Conservation (phyloP, 306 rosid genomes). For the Pyrus communis region DNA sequence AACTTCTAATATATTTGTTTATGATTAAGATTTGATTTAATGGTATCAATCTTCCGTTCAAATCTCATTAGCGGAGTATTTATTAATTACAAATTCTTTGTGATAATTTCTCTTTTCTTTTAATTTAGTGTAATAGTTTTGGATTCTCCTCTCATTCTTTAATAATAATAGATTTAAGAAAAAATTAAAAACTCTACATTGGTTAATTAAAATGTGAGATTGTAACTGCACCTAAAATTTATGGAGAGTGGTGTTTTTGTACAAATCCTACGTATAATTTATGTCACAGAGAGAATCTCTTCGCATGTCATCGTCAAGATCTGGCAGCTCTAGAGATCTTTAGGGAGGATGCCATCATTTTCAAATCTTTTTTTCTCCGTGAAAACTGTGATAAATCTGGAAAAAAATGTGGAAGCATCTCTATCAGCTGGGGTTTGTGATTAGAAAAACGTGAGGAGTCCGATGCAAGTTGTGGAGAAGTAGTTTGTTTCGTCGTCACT, state of each 20-base stretch:
- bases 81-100: no score
- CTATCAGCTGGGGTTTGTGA: neutral
- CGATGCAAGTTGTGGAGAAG: neutral
- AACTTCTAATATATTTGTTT: no score
- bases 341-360: neutral
- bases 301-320: neutral
- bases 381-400: neutral
- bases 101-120: no score
- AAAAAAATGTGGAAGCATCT: neutral
- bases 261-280: no score
- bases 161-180: no score
- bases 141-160: no score
- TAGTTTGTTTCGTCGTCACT: neutral
- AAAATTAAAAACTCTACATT: no score
- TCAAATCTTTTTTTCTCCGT: neutral
- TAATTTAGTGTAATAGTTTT: no score
- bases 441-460: neutral
- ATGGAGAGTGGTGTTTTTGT: neutral
- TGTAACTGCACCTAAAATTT: neutral
- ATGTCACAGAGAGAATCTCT: neutral
- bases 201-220: no score
- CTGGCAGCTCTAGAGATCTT: neutral
- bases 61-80: no score
- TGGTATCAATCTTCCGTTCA: no score
- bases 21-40: no score